These are phyloP conservation scores for Glebionis coronaria DNA, from an alignment of 129 eudicot species.

Conservation along the genomic window DNA sequence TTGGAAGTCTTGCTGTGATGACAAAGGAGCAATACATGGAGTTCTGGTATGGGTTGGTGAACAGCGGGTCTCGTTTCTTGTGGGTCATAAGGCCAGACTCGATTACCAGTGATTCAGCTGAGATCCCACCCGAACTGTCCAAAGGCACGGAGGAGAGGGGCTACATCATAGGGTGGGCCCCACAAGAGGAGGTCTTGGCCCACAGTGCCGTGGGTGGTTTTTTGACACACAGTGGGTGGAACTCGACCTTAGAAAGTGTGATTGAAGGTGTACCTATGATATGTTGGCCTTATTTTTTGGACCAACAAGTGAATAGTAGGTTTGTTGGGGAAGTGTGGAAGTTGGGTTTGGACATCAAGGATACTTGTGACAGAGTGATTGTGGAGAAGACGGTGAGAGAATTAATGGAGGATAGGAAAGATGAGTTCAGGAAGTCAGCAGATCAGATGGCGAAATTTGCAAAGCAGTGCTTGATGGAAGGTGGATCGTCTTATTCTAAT, in stretches of 20 bases:
- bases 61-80: slow-evolving; percentile 39
- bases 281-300: slow-evolving; percentile 52
- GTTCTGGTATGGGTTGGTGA: slow-evolving; percentile 52
- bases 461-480: too few relatives aligned
- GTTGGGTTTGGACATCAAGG: slow-evolving; percentile 50
- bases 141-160: slow-evolving; percentile 35
- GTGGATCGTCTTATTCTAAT: too few relatives aligned
- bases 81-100: slow-evolving; percentile 43
- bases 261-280: slow-evolving; percentile 53
- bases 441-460: slow-evolving; percentile 19
- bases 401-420: slow-evolving; percentile 38
- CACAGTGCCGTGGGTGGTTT: slow-evolving; percentile 57
- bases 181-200: slow-evolving; percentile 56
- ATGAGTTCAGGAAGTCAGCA: slow-evolving; percentile 31
- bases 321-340: slow-evolving; percentile 51
- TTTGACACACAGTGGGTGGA: slow-evolving; percentile 58
- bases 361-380: slow-evolving; percentile 37
- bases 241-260: slow-evolving; percentile 49
- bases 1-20: slow-evolving; percentile 42
- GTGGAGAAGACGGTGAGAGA: slow-evolving; percentile 46
- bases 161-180: slow-evolving; percentile 48
- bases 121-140: slow-evolving; percentile 27
- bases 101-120: slow-evolving; percentile 3
- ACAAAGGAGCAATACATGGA: slow-evolving; percentile 42
- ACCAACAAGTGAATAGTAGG: slow-evolving; percentile 52